Evolutionary conservation across 2,329 filamentous ascomycete genomes (phyloP).

Genomic region (Lecanosticta acicola): DNA sequence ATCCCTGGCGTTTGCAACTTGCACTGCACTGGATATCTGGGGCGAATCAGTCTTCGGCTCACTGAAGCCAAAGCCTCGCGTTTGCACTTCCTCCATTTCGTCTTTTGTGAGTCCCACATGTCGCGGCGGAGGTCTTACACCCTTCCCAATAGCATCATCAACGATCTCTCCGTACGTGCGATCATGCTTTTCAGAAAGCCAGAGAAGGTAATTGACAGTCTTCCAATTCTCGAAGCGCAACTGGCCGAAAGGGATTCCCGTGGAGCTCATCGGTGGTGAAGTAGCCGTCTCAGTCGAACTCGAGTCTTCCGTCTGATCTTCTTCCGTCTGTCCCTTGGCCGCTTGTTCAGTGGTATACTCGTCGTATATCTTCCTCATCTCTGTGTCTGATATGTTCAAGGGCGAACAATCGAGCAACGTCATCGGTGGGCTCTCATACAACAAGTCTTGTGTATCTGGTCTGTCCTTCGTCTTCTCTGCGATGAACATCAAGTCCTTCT

Average conservation of each 20-base stretch:
- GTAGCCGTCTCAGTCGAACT: neutral
- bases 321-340: neutral
- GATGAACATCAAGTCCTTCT: conserved; percentile 23
- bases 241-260: conserved; percentile 37
- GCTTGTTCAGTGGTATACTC: conserved; percentile 39
- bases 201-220: conserved; percentile 42
- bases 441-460: conserved; percentile 31
- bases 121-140: neutral
- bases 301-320: neutral
- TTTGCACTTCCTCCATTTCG: neutral
- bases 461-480: conserved; percentile 17
- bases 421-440: conserved; percentile 34
- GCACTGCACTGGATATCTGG: conserved; percentile 2
- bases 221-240: conserved; percentile 49
- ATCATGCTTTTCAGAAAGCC: conserved; percentile 27
- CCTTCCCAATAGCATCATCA: conserved; percentile 3
- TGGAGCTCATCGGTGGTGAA: conserved; percentile 9
- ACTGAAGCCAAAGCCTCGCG: neutral
- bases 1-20: too few species aligned
- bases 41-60: neutral
- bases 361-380: conserved; percentile 40
- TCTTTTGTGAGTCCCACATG: conserved; percentile 1
- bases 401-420: conserved; percentile 26
- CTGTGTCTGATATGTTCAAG: conserved; percentile 20
- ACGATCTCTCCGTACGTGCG: conserved; percentile 18